A percentile compares a stretch with the other conserved stretches of the same genome.
Evolutionary conservation across 2,329 filamentous ascomycete species (phyloP).

Genomic region (Fusarium dlaminii): DNA sequence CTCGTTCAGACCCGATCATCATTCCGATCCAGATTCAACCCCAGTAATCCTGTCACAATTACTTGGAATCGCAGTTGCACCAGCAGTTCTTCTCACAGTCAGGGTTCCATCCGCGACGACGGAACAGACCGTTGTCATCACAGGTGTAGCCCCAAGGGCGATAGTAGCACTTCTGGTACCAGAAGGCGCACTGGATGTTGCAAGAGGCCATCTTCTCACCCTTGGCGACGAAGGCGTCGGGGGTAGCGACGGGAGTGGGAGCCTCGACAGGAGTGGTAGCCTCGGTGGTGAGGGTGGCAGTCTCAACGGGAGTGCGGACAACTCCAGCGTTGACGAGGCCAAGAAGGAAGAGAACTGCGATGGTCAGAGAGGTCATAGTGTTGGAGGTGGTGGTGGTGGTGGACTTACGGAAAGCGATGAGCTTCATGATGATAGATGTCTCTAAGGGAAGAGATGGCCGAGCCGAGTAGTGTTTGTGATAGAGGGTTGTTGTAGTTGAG

Average conservation of each 20-base stretch:
- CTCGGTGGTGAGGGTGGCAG: not conserved
- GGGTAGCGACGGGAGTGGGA: not conserved
- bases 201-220: not conserved
- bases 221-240: not conserved
- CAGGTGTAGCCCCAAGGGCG: slow-evolving; percentile 13
- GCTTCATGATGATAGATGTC: not conserved
- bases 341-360: not conserved
- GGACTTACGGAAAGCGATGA: not conserved
- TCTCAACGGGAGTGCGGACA: not conserved
- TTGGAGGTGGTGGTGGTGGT: not conserved
- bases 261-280: not conserved
- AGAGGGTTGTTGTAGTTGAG: not conserved
- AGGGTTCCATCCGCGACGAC: slow-evolving; percentile 2
- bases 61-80: slow-evolving; percentile 14
- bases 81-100: slow-evolving; percentile 11
- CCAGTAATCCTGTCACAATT: not conserved
- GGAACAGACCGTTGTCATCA: not conserved
- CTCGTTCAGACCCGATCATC: not conserved
- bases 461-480: not conserved
- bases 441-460: not conserved
- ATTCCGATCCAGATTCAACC: too few relatives aligned
- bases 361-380: not conserved
- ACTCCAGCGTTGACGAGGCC: not conserved
- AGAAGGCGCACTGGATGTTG: not conserved
- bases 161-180: slow-evolving; percentile 7